These are phyloP conservation scores for Candida broadrunensis DNA, from an alignment of 805 yeast species.

Conservation along the genomic window DNA sequence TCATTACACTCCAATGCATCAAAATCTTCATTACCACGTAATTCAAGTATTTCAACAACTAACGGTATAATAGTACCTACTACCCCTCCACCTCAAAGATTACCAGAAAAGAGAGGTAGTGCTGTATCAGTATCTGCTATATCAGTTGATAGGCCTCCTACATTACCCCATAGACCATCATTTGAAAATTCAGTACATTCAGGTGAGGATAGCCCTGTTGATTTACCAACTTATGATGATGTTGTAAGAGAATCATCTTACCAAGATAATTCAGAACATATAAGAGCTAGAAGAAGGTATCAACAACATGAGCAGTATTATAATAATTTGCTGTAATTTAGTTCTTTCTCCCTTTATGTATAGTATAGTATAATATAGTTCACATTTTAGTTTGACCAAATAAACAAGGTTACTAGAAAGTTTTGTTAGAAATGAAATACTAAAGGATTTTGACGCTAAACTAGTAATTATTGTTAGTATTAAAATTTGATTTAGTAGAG, in stretches of 20 bases:
- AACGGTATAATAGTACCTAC: neutral
- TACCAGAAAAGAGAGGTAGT: neutral
- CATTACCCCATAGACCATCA: neutral
- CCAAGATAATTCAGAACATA: constrained; percentile 31
- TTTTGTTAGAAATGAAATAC: too few relatives aligned
- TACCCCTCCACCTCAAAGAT: neutral
- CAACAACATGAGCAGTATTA: constrained; percentile 28
- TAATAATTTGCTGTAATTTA: constrained; percentile 17
- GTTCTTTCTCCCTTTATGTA: too few relatives aligned
- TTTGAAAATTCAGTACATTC: constrained; percentile 2
- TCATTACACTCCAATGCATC: constrained; percentile 23
- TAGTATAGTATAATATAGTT: too few relatives aligned
- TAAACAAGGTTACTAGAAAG: too few relatives aligned
- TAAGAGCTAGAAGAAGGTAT: constrained; percentile 30
- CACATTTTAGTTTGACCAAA: too few relatives aligned
- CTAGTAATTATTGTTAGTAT: too few relatives aligned
- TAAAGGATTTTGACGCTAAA: too few relatives aligned
- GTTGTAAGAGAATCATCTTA: constrained; percentile 26
- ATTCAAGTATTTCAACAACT: constrained; percentile 1
- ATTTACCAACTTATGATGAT: constrained; percentile 37
- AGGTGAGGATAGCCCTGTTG: neutral
- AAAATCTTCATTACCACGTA: constrained; percentile 13
- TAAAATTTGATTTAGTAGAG: too few relatives aligned
- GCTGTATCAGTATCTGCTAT: neutral
- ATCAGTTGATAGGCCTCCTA: neutral